These are phyloP conservation scores for Ramalina intermedia DNA, from an alignment of 495 filamentous ascomycete species.

Conservation along the genomic window DNA sequence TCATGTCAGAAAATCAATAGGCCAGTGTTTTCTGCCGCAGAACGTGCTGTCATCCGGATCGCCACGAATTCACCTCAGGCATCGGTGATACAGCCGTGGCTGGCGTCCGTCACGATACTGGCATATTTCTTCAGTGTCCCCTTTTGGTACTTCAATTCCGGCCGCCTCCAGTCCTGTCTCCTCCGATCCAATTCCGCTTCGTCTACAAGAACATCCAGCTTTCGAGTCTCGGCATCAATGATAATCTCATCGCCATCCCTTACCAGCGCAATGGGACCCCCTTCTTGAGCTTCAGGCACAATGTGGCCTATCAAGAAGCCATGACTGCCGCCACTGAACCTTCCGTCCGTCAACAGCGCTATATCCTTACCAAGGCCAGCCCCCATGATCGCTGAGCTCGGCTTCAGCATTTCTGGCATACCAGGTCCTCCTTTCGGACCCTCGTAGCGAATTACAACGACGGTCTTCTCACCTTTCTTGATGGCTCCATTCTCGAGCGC, in stretches of 20 bases:
- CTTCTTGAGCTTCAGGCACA: slow-evolving; percentile 46
- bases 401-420: slow-evolving; percentile 85
- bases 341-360: slow-evolving; percentile 50
- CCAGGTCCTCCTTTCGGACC: slow-evolving; percentile 26
- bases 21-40: too few relatives aligned
- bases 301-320: slow-evolving; percentile 42
- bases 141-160: slow-evolving; percentile 49
- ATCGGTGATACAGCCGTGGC: slow-evolving; percentile 71
- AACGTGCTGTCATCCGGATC: too few relatives aligned
- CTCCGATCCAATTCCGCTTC: slow-evolving; percentile 51
- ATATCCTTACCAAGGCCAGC: slow-evolving; percentile 72
- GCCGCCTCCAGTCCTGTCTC: slow-evolving; percentile 50
- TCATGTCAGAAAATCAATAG: too few relatives aligned
- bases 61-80: slow-evolving; percentile 15
- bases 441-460: slow-evolving; percentile 94
- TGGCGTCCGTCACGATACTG: slow-evolving; percentile 51
- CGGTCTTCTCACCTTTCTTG: slow-evolving; percentile 93
- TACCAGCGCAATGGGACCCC: slow-evolving; percentile 40
- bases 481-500: slow-evolving; percentile 70
- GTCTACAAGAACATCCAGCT: slow-evolving; percentile 37
- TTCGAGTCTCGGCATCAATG: slow-evolving; percentile 39
- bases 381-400: slow-evolving; percentile 71
- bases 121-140: slow-evolving; percentile 72
- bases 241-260: slow-evolving; percentile 39
- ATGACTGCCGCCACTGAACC: slow-evolving; percentile 48